Conservation (phyloP, 192 early-diverging fungal species). For the Backusella mclennaniae region DNA sequence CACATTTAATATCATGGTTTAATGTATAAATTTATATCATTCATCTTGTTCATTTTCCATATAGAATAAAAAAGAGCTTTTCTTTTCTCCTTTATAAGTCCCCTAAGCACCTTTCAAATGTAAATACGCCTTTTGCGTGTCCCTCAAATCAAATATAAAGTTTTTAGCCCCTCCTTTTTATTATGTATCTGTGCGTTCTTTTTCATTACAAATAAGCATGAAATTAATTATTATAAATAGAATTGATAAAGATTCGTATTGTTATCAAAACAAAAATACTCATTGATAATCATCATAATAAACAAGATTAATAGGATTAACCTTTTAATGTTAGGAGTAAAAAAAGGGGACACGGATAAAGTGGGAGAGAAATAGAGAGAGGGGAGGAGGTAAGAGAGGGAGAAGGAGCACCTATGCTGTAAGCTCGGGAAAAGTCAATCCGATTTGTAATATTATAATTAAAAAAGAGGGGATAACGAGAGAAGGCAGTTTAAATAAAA, state of each 20-base stretch:
- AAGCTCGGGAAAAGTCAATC: background rate
- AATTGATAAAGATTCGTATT: background rate
- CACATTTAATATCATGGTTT: too few relatives aligned
- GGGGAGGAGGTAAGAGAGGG: background rate
- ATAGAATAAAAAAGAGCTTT: background rate
- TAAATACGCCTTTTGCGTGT: background rate
- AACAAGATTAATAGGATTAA: background rate
- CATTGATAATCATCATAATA: background rate
- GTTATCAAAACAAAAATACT: background rate
- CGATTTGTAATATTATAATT: background rate
- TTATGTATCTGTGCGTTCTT: background rate
- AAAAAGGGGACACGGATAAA: background rate
- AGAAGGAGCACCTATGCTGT: background rate
- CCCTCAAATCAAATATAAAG: background rate
- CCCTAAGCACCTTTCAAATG: background rate
- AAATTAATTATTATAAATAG: background rate
- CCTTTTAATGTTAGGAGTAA: background rate
- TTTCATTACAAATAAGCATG: background rate
- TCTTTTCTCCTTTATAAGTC: background rate
- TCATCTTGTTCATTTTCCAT: background rate
- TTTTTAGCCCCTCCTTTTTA: background rate
- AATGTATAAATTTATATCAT: background rate
- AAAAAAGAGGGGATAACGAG: background rate
- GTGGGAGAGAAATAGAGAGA: background rate
- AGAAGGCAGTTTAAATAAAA: constrained; percentile 2